These are phyloP conservation scores for Musa troglodytarum DNA, from an alignment of 176 grass and related monocot genomes.

Conservation along the genomic window DNA sequence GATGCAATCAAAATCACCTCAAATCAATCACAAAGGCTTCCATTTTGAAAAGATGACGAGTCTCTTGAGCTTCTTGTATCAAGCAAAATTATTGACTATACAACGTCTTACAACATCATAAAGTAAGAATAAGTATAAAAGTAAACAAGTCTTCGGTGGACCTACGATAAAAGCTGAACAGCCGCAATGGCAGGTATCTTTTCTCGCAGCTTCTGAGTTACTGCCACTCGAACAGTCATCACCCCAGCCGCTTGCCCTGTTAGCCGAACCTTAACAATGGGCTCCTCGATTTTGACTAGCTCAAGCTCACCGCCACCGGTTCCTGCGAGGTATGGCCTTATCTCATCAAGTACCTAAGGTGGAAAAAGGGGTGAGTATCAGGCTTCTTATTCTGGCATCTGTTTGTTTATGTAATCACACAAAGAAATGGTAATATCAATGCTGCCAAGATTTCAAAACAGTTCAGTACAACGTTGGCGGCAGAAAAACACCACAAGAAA, in stretches of 20 bases:
- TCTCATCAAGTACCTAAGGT: conserved; percentile 79
- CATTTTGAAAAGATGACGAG: no score
- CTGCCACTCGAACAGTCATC: conserved; percentile 83
- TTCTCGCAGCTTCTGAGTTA: conserved; percentile 93
- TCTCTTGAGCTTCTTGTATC: no score
- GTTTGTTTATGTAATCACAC: not conserved
- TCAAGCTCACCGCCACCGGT: conserved; percentile 86
- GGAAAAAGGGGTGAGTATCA: conserved; percentile 7
- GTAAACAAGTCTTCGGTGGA: not conserved
- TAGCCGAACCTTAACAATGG: conserved; percentile 76
- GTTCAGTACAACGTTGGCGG: no score
- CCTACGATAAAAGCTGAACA: conserved; percentile 63
- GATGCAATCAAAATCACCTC: no score
- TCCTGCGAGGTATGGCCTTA: conserved; percentile 88
- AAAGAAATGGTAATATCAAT: not conserved
- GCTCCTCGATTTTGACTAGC: conserved; percentile 72
- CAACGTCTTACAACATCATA: not conserved
- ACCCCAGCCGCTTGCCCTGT: conserved; percentile 74
- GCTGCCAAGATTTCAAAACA: not conserved
- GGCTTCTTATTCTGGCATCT: not conserved
- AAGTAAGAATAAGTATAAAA: not conserved
- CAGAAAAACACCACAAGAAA: no score
- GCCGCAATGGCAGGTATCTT: conserved; percentile 83
- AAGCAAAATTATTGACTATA: not conserved
- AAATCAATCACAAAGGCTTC: no score